Percentiles rank a stretch among this genome's conserved stretches.
Conservation (phyloP, 2,329 filamentous ascomycete genomes). For the Aspergillus brunneoviolaceus region DNA sequence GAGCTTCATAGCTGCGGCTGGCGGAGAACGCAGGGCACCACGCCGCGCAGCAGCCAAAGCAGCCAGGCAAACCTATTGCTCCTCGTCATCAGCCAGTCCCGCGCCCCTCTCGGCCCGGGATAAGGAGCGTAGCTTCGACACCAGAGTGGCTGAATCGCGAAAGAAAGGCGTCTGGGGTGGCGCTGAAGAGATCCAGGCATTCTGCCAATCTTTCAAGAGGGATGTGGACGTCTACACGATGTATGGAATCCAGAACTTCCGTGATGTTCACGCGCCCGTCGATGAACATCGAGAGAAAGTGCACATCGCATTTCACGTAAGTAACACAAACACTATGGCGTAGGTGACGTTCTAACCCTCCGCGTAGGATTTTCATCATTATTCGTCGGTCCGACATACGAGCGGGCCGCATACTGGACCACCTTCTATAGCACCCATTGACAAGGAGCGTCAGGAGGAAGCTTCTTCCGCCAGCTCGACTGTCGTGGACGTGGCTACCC, state of each 20-base stretch:
- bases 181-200: slow-evolving; percentile 67
- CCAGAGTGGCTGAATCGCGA: slow-evolving; percentile 60
- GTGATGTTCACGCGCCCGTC: slow-evolving; percentile 44
- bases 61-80: slow-evolving; percentile 51
- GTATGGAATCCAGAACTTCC: slow-evolving; percentile 44
- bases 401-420: slow-evolving; percentile 59
- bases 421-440: slow-evolving; percentile 45
- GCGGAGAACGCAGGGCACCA: slow-evolving; percentile 58
- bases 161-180: slow-evolving; percentile 63
- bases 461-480: slow-evolving; percentile 13
- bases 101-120: slow-evolving; percentile 50
- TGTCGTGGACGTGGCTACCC: slow-evolving; percentile 44
- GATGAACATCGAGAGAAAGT: slow-evolving; percentile 40
- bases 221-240: slow-evolving; percentile 62
- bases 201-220: slow-evolving; percentile 60
- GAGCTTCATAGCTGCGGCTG: slow-evolving; percentile 58
- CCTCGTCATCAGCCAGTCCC: slow-evolving; percentile 46
- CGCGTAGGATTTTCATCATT: slow-evolving; percentile 61
- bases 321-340: slow-evolving; percentile 23
- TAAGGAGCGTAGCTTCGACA: slow-evolving; percentile 58
- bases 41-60: slow-evolving; percentile 49
- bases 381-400: slow-evolving; percentile 64
- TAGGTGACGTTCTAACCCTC: slow-evolving; percentile 10
- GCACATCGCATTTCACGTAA: slow-evolving; percentile 65
- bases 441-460: slow-evolving; percentile 13